A percentile compares a stretch with the other conserved stretches of the same genome.
These are phyloP conservation scores for Trichomonas tenax DNA, from an alignment of 208 protist species.

Conservation along the genomic window DNA sequence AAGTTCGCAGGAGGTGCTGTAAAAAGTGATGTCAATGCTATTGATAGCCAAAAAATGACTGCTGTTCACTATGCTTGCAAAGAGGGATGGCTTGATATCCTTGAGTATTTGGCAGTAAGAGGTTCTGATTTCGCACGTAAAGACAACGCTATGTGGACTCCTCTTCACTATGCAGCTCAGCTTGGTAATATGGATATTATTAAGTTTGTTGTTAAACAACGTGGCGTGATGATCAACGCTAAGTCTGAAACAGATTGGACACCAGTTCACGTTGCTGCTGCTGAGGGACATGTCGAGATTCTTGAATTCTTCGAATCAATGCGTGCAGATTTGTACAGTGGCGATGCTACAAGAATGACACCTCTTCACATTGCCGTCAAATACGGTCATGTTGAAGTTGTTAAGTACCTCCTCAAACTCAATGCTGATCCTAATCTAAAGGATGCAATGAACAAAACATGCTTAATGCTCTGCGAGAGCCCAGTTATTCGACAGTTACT, in stretches of 20 bases:
- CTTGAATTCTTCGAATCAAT: neutral
- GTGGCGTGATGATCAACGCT: neutral
- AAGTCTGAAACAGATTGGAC: neutral
- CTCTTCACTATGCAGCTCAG: neutral
- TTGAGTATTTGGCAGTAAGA: neutral
- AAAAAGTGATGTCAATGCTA: neutral
- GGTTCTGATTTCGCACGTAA: neutral
- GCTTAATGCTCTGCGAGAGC: neutral
- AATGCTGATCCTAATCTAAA: neutral
- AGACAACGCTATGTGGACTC: neutral
- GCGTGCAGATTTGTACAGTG: neutral
- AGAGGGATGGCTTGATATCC: neutral
- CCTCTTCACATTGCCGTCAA: neutral
- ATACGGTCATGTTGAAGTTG: neutral
- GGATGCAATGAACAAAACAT: neutral
- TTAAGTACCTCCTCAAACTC: neutral
- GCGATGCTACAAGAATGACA: neutral
- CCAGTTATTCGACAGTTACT: neutral
- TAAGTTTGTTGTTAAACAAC: neutral
- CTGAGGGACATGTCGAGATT: neutral
- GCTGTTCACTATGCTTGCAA: neutral
- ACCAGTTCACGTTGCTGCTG: neutral
- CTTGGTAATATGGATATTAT: neutral
- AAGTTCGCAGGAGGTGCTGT: neutral
- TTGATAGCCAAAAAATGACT: neutral